These are phyloP conservation scores for Yamadazyma pseudoaaseri DNA, from an alignment of 1,139 yeast species.

Conservation along the genomic window DNA sequence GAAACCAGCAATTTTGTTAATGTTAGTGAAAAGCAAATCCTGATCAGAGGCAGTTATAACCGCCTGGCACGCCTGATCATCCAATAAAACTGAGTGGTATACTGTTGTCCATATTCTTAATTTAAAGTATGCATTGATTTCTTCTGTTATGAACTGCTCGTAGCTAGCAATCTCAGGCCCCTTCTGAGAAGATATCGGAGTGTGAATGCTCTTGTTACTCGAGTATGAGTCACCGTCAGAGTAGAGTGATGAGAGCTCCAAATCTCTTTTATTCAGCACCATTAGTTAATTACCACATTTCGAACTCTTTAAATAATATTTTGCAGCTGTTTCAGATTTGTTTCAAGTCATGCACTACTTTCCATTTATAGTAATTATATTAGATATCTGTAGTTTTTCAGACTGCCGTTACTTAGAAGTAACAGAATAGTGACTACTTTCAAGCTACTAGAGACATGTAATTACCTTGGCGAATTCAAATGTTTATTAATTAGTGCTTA, in stretches of 20 bases:
- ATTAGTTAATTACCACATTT: not conserved
- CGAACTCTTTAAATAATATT: not conserved
- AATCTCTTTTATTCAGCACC: not conserved
- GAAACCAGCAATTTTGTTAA: not conserved
- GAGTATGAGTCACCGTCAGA: not conserved
- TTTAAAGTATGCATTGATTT: conserved; percentile 14
- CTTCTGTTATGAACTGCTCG: conserved; percentile 16
- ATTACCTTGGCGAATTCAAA: too few species aligned
- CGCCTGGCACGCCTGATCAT: conserved; percentile 9
- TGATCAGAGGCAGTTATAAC: conserved; percentile 15
- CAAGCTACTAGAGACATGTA: too few species aligned
- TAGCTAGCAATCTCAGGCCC: too few species aligned
- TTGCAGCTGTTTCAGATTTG: conserved; percentile 14
- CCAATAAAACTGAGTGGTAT: conserved; percentile 12
- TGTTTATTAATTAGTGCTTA: too few species aligned
- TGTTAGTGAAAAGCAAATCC: conserved; percentile 16
- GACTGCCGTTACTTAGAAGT: too few species aligned
- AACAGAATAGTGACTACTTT: too few species aligned
- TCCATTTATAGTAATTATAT: too few species aligned
- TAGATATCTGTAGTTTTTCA: too few species aligned
- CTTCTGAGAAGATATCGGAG: too few species aligned
- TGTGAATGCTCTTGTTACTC: too few species aligned
- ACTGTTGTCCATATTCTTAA: conserved; percentile 10
- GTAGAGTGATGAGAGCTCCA: not conserved
- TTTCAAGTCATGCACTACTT: too few species aligned